Evolutionary conservation across 192 early-diverging fungal species (phyloP), one percentile per base, ranked within the genome.

Genomic region (Pecoramyces ruminantium): DNA sequence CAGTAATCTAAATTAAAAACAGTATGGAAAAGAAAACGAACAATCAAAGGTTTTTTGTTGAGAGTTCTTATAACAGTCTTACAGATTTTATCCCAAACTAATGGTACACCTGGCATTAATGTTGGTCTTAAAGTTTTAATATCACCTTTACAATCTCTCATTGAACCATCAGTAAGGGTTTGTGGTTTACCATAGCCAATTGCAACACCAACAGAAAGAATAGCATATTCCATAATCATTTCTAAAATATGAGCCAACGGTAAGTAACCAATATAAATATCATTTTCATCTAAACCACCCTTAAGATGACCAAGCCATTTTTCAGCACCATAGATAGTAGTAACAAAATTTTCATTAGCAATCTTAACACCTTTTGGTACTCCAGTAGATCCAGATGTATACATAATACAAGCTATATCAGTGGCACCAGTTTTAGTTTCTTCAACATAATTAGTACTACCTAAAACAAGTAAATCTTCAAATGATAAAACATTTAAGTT

Each of bases 231-330:
- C 81, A 95, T 90, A 34, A 92, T 85, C 83, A 96, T 94, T 86
- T 96, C 95, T 39, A 96, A 85, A 29, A 97, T 91, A 83, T 98
- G 96, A 80, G 95, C 93, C 51, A 95, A 88, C 29, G 96, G 96
- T 82, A 97, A 86, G 82, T 95, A 97, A 78, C 93, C 89, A 77
- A 96, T 88, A 77, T 93, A 85, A 58, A 83, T 84, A 84, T 95
- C 93, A 30, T 78, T 14, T 13, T 14, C 29, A 77, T 14, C 14
- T 78, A 38, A 80, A 29, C 79, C 29, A 77, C 38, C 29, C 78
- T 78, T 30, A 29, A 29, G 29, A 77, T 38, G 6, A 29, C 1
- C 38, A 29, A 38, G 29, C 84, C 80, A 77, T 85, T 84, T 40
- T 40, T 40, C 39, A 13, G 29, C 79, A 58, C 29, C 29, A 79